Conservation (phyloP, 2,329 filamentous ascomycete species). For the Sporothrix sp. region DNA sequence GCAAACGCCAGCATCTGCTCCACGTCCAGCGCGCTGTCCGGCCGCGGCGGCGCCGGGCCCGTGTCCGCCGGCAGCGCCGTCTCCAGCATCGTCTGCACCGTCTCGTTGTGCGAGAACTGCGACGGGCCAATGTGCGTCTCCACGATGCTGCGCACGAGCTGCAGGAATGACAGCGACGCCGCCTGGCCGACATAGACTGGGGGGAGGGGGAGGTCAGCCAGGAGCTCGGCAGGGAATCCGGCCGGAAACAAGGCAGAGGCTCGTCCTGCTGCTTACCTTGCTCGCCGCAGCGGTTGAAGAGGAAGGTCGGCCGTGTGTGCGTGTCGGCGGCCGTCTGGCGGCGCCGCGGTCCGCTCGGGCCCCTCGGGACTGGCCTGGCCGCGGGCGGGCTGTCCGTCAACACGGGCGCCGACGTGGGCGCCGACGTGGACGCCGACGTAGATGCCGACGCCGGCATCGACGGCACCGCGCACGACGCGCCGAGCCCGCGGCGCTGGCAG, state of each 20-base stretch:
- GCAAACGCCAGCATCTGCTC: conserved; percentile 8
- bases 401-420: neutral
- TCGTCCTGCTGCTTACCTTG: neutral
- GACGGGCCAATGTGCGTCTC: conserved; percentile 14
- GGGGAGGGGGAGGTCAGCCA: too few species aligned
- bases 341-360: neutral
- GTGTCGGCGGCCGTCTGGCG: neutral
- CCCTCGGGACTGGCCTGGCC: too few species aligned
- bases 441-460: neutral
- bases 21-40: neutral
- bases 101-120: conserved; percentile 11
- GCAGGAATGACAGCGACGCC: conserved; percentile 16
- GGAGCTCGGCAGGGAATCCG: neutral
- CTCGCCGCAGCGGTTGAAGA: neutral
- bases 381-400: neutral
- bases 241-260: neutral
- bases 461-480: neutral
- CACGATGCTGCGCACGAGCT: conserved; percentile 12
- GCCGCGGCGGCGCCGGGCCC: neutral
- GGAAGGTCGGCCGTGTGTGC: neutral
- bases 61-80: neutral
- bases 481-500: conserved; percentile 8
- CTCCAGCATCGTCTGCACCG: conserved; percentile 18
- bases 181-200: conserved; percentile 15
- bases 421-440: neutral